Percentiles rank a stretch among this genome's conserved stretches.
These are phyloP conservation scores for Sutorius australiensis DNA, from an alignment of 768 basidiomycete species.

Conservation along the genomic window DNA sequence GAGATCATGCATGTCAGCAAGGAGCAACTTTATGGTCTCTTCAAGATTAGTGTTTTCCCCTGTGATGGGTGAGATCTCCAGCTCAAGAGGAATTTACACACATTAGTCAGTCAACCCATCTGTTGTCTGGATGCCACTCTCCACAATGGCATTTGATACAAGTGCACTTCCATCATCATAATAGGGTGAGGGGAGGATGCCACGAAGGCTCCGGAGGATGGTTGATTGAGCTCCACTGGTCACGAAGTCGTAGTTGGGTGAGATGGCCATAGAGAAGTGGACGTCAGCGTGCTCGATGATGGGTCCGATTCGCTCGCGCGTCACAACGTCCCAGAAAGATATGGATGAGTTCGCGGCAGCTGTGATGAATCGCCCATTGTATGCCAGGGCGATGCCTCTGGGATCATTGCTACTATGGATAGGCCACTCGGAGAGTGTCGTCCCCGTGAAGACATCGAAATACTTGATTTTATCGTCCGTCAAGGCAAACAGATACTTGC, in stretches of 20 bases:
- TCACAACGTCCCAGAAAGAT: slow-evolving; percentile 14
- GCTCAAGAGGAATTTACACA: background rate
- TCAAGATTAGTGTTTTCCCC: background rate
- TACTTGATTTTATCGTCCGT: slow-evolving; percentile 1
- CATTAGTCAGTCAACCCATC: background rate
- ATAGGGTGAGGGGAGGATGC: slow-evolving; percentile 1
- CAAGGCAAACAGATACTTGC: slow-evolving; percentile 5
- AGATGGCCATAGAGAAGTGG: slow-evolving; percentile 7
- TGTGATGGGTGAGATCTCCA: background rate
- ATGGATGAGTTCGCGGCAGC: background rate
- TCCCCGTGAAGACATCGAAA: background rate
- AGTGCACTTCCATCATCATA: background rate
- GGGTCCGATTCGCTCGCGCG: slow-evolving; percentile 2
- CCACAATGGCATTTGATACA: background rate
- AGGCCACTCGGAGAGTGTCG: background rate
- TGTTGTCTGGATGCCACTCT: too few species aligned
- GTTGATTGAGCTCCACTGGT: background rate
- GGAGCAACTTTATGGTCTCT: slow-evolving; percentile 1
- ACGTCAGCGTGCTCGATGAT: slow-evolving; percentile 1
- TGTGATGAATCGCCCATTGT: slow-evolving; percentile 10
- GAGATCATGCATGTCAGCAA: background rate
- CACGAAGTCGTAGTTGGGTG: slow-evolving; percentile 3
- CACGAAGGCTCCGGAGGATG: slow-evolving; percentile 1
- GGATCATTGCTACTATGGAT: background rate
- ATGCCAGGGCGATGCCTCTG: background rate